Evolutionary conservation across 2,329 filamentous ascomycete genomes (phyloP), one percentile per base, ranked within the genome.

Genomic region (Beauveria brongniartii): DNA sequence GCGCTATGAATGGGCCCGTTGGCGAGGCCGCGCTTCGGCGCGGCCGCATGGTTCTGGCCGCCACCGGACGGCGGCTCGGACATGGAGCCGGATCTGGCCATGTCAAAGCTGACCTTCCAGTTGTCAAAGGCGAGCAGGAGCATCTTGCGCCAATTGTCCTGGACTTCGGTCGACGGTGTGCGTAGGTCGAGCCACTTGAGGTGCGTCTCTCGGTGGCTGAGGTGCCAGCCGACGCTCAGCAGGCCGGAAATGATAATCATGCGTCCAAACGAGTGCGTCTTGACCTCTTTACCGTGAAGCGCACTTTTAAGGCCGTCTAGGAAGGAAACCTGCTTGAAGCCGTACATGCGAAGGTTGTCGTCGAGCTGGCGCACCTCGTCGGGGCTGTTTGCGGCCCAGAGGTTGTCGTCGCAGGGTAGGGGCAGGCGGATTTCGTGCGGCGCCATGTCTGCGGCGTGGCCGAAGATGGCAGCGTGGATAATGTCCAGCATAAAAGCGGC

Each of bases 181-280:
- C 83, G 82, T 2, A 90, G 83, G 41, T 84, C 90, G 0, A 96
- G 80, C 64, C 90, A 92, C 66, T 86, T 91, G 30, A 94, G 84
- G 72, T 96, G 91, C 4, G 92, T 83, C 70, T 96, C 91, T 67
- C 90, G 83, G 73, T 92, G 90, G 65, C 90, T 91, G 77, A 96
- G 86, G 68, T 96, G 92, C 91, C 91, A 96, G 63, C 88, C 92
- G 5, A 96, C 90, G 65, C 90, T 94, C n/a, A 96, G 77, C 41
- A 97, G 77, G 0, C 92, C 92, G 1, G 90, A 90, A 88, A 96
- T 95, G 67, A 97, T 83, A 64, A 95, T 92, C 67, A 91, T 94
- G 54, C 92, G 85, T 1, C 92, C 92, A 69, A 96, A 96, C 0
- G 90, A 87, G 69, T 96, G 93, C 1, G 92, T 96, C 58, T 86